A percentile compares a stretch with the other conserved stretches of the same genome.
Evolutionary conservation across 2,329 filamentous ascomycete species (phyloP).

Genomic region (Juglanconis juglandina): DNA sequence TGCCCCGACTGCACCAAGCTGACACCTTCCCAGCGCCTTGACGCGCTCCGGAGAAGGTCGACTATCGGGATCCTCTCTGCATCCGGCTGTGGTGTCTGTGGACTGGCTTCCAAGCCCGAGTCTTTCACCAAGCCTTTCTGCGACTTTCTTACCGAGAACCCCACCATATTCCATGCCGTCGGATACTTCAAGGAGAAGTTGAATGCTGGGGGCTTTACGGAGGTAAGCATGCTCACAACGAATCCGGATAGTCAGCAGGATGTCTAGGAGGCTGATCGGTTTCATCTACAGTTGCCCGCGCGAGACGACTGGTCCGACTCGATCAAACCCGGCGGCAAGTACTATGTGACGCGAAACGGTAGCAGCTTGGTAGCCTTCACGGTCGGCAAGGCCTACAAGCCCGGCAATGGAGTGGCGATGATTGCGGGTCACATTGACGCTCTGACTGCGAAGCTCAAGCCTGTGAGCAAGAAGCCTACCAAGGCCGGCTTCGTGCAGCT

Average conservation of each 20-base stretch:
- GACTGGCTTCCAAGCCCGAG: constrained; percentile 46
- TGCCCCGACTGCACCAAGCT: background rate
- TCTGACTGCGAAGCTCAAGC: constrained; percentile 86
- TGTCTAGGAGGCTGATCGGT: constrained; percentile 17
- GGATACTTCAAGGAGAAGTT: constrained; percentile 73
- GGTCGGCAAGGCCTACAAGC: constrained; percentile 74
- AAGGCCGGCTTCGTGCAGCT: constrained; percentile 85
- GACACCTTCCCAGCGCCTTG: background rate
- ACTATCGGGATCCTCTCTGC: background rate
- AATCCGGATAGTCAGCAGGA: too few species aligned
- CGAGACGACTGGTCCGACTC: constrained; percentile 73
- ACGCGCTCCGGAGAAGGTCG: background rate
- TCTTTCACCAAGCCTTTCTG: constrained; percentile 80
- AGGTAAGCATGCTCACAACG: constrained; percentile 41
- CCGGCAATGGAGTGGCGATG: constrained; percentile 83
- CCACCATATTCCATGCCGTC: constrained; percentile 90
- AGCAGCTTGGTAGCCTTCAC: constrained; percentile 82
- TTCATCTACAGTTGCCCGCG: constrained; percentile 60
- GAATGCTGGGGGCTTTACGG: constrained; percentile 67
- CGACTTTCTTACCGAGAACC: constrained; percentile 83
- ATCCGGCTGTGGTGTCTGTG: background rate
- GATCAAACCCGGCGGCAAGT: constrained; percentile 78
- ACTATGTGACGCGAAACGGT: constrained; percentile 82
- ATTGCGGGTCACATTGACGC: constrained; percentile 92
- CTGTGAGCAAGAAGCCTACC: constrained; percentile 77